Evolutionary conservation across 2,329 filamentous ascomycete genomes (phyloP), one percentile per base, ranked within the genome.

Genomic region (Catunica adiposa): DNA sequence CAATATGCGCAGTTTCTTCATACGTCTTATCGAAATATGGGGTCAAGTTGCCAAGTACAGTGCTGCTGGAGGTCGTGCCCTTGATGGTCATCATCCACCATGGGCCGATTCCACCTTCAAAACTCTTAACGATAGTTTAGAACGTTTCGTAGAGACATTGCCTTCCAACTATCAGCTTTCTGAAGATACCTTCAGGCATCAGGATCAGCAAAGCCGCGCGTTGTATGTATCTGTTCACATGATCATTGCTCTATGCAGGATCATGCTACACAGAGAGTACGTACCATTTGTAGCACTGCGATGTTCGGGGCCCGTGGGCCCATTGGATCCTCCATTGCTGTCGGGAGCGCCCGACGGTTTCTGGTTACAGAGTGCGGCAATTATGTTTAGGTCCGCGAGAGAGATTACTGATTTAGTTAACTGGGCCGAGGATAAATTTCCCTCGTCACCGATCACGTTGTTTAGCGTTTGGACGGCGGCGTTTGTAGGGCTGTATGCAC

Each of bases 391-490:
- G 57, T 75, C 82, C 2, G 79, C 79, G 4, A 72, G 73, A 53
- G 76, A 81, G 23, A 80, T 86, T 58, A 73, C 83, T 46, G 76
- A 84, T 55, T 69, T 88, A 26, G 75, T 84, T 15, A 72, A 76
- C 14, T 77, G 80, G 3, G 82, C 79, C 62, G 73, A 77, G 55
- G 73, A 77, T 55, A 77, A 77, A 56, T 68, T 85, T 1, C 78
- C 82, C 1, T 78, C 86, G 65, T 86, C 83, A 1, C 80, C 82
- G 0, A 73, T 85, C 34, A 75, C 82, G 2, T 73, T 79, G 2
- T 86, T 84, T 62, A 77, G 82, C 1, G 72, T 83, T 40, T 87
- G 82, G 71, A 78, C 76, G 9, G 80, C 82, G 0, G 76, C 78
- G 0, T 83, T 84, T 61, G 73, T 79, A 15, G 79, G 80, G 34